These are phyloP conservation scores for Dittrichia graveolens DNA, from an alignment of 129 eudicot genomes.

Conservation along the genomic window DNA sequence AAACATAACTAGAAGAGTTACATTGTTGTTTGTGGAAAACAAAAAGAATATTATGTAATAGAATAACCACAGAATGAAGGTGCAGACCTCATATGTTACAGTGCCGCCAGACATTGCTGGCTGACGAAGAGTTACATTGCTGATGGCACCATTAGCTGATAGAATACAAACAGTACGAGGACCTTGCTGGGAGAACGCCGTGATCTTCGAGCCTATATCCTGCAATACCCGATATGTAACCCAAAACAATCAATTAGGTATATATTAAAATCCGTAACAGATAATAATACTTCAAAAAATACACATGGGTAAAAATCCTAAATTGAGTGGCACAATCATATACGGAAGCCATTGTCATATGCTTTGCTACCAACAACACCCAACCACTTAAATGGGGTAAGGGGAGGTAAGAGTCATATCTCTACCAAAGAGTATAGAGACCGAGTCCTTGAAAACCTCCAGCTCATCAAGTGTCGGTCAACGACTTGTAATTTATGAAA, in stretches of 20 bases:
- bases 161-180: constrained; percentile 91
- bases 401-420: too few relatives aligned
- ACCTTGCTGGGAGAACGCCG: constrained; percentile 89
- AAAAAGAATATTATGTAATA: not conserved
- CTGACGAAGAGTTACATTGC: constrained; percentile 87
- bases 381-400: too few relatives aligned
- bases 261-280: too few relatives aligned
- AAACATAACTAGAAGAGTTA: not conserved
- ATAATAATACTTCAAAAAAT: too few relatives aligned
- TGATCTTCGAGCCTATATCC: constrained; percentile 85
- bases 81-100: constrained; percentile 83
- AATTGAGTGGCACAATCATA: not conserved
- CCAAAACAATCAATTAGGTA: constrained; percentile 15
- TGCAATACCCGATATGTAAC: constrained; percentile 24
- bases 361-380: not conserved
- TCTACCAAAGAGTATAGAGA: too few relatives aligned
- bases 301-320: too few relatives aligned
- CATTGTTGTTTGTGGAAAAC: too few relatives aligned
- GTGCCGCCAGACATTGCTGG: constrained; percentile 78
- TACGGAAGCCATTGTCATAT: not conserved
- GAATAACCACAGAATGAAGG: not conserved
- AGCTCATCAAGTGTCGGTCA: too few relatives aligned
- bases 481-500: too few relatives aligned
- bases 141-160: constrained; percentile 88
- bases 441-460: too few relatives aligned